phyloP scores from a whole-genome alignment of 176 grass and related monocot species.

The Carex myosuroides region DNA sequence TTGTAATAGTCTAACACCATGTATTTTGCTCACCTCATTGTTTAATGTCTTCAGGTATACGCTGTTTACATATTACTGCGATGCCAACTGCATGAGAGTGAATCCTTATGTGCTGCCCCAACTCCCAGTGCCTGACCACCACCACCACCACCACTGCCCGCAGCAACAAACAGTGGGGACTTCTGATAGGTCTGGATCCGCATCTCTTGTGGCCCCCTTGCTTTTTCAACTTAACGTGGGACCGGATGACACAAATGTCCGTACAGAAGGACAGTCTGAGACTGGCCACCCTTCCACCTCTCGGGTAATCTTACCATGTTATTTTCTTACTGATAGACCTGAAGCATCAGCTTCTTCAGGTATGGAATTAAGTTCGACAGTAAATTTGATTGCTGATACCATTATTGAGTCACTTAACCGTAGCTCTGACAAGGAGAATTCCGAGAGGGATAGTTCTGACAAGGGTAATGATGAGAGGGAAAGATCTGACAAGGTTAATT shows the following conservation, averaged over 20 bases:
- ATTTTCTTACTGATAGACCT: background rate
- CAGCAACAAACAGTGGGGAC: background rate
- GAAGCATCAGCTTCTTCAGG: background rate
- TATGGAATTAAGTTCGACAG: background rate
- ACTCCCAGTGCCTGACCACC: background rate
- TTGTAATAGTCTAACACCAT: background rate
- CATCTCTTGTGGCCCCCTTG: background rate
- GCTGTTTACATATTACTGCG: background rate
- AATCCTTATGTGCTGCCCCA: background rate
- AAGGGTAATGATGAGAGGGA: background rate
- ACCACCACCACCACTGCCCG: background rate
- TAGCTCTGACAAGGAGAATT: background rate
- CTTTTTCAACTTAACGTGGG: background rate
- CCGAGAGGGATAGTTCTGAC: background rate
- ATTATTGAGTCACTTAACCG: background rate
- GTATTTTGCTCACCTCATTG: background rate
- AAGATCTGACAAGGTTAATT: background rate
- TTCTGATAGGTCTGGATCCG: background rate
- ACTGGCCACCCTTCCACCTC: background rate
- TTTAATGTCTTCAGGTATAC: background rate
- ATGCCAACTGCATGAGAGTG: background rate
- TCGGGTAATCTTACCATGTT: background rate
- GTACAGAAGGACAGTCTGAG: background rate
- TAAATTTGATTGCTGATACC: slow-evolving; percentile 4
- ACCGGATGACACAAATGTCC: background rate